phyloP scores from a whole-genome alignment of 1,139 yeast species.

The Sugiyamaella xylanicola region DNA sequence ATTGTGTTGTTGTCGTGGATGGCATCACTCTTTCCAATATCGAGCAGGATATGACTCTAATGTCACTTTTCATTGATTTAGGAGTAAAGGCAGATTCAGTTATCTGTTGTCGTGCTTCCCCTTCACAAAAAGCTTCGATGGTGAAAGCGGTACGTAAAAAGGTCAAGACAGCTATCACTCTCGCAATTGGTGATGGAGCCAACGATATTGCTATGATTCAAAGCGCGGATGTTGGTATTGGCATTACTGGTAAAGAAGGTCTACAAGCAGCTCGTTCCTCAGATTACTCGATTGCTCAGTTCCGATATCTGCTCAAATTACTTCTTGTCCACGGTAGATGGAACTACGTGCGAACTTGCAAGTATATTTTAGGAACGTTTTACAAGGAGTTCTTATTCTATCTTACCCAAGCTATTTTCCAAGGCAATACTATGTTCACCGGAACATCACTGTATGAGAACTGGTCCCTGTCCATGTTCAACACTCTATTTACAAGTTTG shows the following conservation, averaged over 20 bases:
- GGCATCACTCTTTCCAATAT: constrained; percentile 77
- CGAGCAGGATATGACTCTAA: constrained; percentile 69
- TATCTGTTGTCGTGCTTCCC: constrained; percentile 94
- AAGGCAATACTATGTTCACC: constrained; percentile 82
- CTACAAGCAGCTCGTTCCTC: constrained; percentile 94
- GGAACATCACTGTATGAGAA: constrained; percentile 93
- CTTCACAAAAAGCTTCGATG: constrained; percentile 92
- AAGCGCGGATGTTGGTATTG: constrained; percentile 96
- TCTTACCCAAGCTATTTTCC: constrained; percentile 84
- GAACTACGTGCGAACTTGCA: constrained; percentile 88
- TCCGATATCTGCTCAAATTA: constrained; percentile 76
- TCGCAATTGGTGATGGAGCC: constrained; percentile 99
- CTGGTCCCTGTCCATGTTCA: constrained; percentile 97
- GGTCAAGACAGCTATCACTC: constrained; percentile 69
- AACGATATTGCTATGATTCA: constrained; percentile 99
- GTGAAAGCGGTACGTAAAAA: constrained; percentile 73
- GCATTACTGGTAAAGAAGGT: constrained; percentile 96
- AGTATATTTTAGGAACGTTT: constrained; percentile 90
- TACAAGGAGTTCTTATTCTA: constrained; percentile 92
- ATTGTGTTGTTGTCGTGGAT: constrained; percentile 90
- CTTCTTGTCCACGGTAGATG: constrained; percentile 93
- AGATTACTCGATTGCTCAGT: constrained; percentile 95
- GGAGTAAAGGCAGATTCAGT: constrained; percentile 90
- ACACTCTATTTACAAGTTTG: constrained; percentile 89
- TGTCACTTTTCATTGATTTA: constrained; percentile 76